Percentiles rank a stretch among this genome's conserved stretches.
phyloP scores from a whole-genome alignment of 2,329 filamentous ascomycete species.

The Aureobasidium sp. region DNA sequence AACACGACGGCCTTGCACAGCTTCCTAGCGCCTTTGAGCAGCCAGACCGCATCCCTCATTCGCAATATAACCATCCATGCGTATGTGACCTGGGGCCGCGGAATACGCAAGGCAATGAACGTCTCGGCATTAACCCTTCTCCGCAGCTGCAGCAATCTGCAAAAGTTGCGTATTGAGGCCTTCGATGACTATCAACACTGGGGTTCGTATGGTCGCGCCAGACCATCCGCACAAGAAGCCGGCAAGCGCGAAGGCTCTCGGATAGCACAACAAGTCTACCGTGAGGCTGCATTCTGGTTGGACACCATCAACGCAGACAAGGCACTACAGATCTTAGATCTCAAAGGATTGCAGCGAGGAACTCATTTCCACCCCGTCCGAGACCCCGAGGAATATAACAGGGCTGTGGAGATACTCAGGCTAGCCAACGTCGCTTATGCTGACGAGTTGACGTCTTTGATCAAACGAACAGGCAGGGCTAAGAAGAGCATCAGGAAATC shows the following conservation, averaged over 20 bases:
- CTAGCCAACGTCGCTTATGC: background rate
- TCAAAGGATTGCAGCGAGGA: background rate
- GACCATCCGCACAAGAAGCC: background rate
- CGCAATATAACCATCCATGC: background rate
- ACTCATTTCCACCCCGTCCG: no score
- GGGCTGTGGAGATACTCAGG: background rate
- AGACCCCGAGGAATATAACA: background rate
- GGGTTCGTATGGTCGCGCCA: no score
- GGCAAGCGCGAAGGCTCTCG: background rate
- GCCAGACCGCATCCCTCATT: background rate
- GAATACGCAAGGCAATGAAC: conserved; percentile 8
- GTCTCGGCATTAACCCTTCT: background rate
- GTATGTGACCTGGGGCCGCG: background rate
- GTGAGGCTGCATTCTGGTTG: background rate
- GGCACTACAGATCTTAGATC: background rate
- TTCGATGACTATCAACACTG: background rate
- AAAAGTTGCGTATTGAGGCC: background rate
- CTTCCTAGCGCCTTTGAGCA: background rate
- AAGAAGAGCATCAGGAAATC: background rate
- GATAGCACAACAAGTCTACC: conserved; percentile 4
- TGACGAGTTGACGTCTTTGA: background rate
- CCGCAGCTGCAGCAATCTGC: background rate
- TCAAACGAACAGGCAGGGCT: background rate
- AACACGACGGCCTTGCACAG: background rate
- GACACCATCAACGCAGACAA: background rate